Base-by-base conservation (phyloP, 805 yeast genomes). In the Cyberlindnera maritima region DNA sequence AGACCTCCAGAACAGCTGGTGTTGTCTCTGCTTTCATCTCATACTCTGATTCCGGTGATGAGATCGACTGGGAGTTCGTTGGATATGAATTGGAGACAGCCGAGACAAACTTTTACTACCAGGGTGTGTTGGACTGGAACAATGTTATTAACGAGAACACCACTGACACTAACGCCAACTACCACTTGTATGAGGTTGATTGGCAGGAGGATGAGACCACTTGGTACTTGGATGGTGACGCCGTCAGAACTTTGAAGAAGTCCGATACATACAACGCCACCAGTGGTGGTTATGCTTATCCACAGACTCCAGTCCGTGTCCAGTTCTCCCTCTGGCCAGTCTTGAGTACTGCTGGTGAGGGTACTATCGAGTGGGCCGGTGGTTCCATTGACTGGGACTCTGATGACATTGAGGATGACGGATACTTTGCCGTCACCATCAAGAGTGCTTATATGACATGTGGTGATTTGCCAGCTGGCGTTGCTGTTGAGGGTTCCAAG, bases 311-410 rank as follows among this genome's bases (percentile, higher is more conserved):
- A 18, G 70, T 88, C 43, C 72, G 85, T 59, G 69, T 90, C 39
- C 88, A 85, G 62, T 65, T 85, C 46, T 85, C 91, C 5, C 61
- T 85, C 44, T 85, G 91, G 91, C 89, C 91, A 3, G 91, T 80
- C 69, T 88, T 90, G 63, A 72, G 66, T 48, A 50, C 71, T 28
- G 76, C 76, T 59, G 79, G 77, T 20, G 55, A 61, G 28, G 91
- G 91, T 72, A 84, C 90, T 13, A 72, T 77, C 52, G 84, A 74
- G 47, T 90, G 91, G 91, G 88, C 96, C 33, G 97, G 97, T 68
- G 97, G 96, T 67, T 72, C 55, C 32, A 80, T 91, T 52, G 72
- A 88, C 71, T 91, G 97, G 97, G 66, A 83, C 65, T 76, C 90
- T 8, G 63, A 72, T 3, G 97, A 89, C 65, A 76, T 89, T 46